Evolutionary conservation across 129 eudicot genomes (phyloP), one percentile per base, ranked within the genome.

Genomic region (Oenanthe sinensis): DNA sequence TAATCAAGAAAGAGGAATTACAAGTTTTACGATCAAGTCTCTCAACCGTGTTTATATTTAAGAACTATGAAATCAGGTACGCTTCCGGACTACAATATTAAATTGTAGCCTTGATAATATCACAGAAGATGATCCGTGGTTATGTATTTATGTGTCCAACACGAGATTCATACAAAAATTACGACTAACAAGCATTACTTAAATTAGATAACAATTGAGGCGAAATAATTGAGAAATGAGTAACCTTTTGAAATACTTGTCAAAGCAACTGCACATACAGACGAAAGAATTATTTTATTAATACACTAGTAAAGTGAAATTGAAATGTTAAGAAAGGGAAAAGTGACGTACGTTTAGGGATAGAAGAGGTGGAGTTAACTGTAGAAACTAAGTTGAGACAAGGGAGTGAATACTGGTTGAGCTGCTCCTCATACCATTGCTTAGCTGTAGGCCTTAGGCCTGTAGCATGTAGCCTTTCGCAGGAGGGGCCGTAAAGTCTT

Each of bases 201-300:
- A 36, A 43, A 33, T 50, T 2, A 36, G 5, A 60, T 2, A 60
- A 6, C 3, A 55, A 22, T 0, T 11, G n/a, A 26, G 17, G 40
- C 40, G 2, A 15, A 33, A 67, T 22, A 49, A 49, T 58, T 12
- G 33, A 58, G n/a, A 49, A 49, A n/a, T 0, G 2, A 4, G 30
- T 82, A 78, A 91, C 98, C 89, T 91, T 83, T 89, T 93, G 69
- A 91, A 67, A 71, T 91, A 93, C 71, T 85, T 93, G 77, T 93
- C 95, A 74, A 91, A 26, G 97, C 95, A 85, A 84, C 98, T 89
- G 88, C 83, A 84, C 81, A 81, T 79, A 33, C 78, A 80, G 22
- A 12, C 22, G 33, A 78, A 67, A 75, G 33, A 52, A 1, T 39
- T 39, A 39, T 39, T 39, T 39, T 1, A 39, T 39, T 39, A 39